A percentile compares a stretch with the other conserved stretches of the same genome.
Evolutionary conservation across 768 basidiomycete species (phyloP).

Genomic region (Dioszegia crocea): DNA sequence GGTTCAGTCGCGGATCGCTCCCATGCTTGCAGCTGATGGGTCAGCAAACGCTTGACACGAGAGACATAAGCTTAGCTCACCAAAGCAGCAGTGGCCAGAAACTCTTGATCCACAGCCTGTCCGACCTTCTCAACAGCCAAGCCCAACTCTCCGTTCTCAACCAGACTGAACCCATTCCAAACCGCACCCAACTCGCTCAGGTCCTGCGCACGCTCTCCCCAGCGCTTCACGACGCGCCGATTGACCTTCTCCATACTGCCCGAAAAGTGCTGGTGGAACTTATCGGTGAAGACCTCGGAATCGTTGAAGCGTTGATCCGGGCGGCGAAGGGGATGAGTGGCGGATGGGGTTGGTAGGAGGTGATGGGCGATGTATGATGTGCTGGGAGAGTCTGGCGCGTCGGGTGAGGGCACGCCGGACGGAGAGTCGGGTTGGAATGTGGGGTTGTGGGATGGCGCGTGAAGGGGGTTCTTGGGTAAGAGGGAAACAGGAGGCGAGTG

Average conservation of each 20-base stretch:
- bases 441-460: slow-evolving; percentile 91
- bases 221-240: slow-evolving; percentile 82
- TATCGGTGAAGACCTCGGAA: slow-evolving; percentile 90
- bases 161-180: slow-evolving; percentile 87
- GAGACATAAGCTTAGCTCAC: slow-evolving; percentile 55
- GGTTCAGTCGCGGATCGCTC: slow-evolving; percentile 96
- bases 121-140: slow-evolving; percentile 89
- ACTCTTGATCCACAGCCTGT: slow-evolving; percentile 90
- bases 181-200: slow-evolving; percentile 86
- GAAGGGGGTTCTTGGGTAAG: slow-evolving; percentile 90
- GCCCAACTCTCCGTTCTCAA: slow-evolving; percentile 57
- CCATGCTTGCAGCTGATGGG: slow-evolving; percentile 74
- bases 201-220: slow-evolving; percentile 88
- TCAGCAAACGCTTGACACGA: not conserved
- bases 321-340: slow-evolving; percentile 78
- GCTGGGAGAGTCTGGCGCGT: slow-evolving; percentile 53
- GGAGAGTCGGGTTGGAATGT: slow-evolving; percentile 53
- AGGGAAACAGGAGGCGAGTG: slow-evolving; percentile 86
- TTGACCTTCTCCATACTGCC: slow-evolving; percentile 97
- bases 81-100: slow-evolving; percentile 83
- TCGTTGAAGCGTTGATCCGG: slow-evolving; percentile 96
- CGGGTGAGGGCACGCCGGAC: slow-evolving; percentile 3
- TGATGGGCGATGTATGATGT: slow-evolving; percentile 49
- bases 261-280: slow-evolving; percentile 85
- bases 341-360: slow-evolving; percentile 76